phyloP scores from a whole-genome alignment of 345 rosid species.

The Eutrema yunnanense region DNA sequence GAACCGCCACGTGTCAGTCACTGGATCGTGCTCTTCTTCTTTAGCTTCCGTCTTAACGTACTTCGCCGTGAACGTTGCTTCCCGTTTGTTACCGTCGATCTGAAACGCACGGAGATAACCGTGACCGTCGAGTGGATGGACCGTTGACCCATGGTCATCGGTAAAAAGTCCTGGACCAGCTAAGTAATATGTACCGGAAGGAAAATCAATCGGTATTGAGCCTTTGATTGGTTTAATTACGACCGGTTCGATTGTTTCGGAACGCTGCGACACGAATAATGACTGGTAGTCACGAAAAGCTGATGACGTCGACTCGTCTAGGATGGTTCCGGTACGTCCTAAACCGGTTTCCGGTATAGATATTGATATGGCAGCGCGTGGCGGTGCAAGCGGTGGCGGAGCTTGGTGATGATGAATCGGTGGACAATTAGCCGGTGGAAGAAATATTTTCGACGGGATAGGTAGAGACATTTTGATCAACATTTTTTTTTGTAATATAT shows the following conservation, averaged over 20 bases:
- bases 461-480: conserved; percentile 30
- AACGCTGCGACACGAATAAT: conserved; percentile 68
- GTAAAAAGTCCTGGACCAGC: conserved; percentile 80
- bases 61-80: conserved; percentile 65
- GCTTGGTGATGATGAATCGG: conserved; percentile 30
- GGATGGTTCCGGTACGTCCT: neutral
- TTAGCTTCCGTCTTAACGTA: conserved; percentile 86
- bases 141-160: conserved; percentile 88
- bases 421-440: conserved; percentile 28
- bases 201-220: conserved; percentile 60
- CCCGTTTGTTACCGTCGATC: conserved; percentile 34
- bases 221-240: conserved; percentile 47
- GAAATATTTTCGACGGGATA: conserved; percentile 32
- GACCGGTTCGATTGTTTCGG: conserved; percentile 48
- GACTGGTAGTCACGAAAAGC: conserved; percentile 90
- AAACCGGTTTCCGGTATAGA: conserved; percentile 32
- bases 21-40: conserved; percentile 63
- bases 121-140: conserved; percentile 90
- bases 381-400: conserved; percentile 22
- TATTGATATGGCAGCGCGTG: conserved; percentile 47
- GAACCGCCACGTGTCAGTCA: conserved; percentile 73
- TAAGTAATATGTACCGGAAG: conserved; percentile 77
- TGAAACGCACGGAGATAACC: conserved; percentile 77
- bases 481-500: conserved; percentile 26
- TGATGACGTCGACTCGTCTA: conserved; percentile 37